phyloP scores from a whole-genome alignment of 2,329 filamentous ascomycete species.

The Botryotinia calthae region DNA sequence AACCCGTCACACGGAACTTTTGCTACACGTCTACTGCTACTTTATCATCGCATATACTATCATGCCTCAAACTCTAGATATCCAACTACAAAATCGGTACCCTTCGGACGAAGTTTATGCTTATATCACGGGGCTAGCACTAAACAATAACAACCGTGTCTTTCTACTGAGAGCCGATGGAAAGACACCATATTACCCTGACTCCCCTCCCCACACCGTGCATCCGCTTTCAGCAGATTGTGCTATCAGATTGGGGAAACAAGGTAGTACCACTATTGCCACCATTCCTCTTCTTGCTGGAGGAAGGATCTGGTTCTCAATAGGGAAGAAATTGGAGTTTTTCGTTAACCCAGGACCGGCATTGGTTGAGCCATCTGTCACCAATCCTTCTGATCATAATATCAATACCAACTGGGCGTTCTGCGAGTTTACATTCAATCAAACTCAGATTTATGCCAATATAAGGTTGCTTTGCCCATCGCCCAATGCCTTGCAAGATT shows the following conservation, averaged over 20 bases:
- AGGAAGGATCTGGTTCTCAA: constrained; percentile 69
- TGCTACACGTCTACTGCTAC: neutral
- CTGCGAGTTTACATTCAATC: constrained; percentile 67
- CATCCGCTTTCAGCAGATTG: constrained; percentile 55
- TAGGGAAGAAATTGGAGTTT: constrained; percentile 61
- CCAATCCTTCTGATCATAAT: constrained; percentile 62
- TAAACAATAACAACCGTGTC: constrained; percentile 57
- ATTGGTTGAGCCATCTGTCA: constrained; percentile 71
- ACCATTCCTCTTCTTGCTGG: constrained; percentile 69
- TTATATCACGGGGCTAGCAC: constrained; percentile 66
- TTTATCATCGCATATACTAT: neutral
- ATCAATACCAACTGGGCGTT: constrained; percentile 63
- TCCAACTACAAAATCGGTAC: constrained; percentile 66
- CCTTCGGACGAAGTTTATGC: constrained; percentile 59
- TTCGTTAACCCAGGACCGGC: constrained; percentile 65
- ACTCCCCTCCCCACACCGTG: constrained; percentile 52
- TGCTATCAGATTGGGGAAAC: constrained; percentile 60
- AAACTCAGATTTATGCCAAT: constrained; percentile 60
- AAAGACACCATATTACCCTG: constrained; percentile 61
- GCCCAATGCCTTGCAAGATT: neutral
- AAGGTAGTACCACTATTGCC: constrained; percentile 57
- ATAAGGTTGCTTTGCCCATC: constrained; percentile 43
- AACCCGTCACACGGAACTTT: neutral
- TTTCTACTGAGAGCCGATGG: constrained; percentile 67
- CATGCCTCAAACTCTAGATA: constrained; percentile 44